Percentiles rank a stretch among this genome's conserved stretches.
Conservation (phyloP, 768 basidiomycete genomes). For the Mrakia gelida region DNA sequence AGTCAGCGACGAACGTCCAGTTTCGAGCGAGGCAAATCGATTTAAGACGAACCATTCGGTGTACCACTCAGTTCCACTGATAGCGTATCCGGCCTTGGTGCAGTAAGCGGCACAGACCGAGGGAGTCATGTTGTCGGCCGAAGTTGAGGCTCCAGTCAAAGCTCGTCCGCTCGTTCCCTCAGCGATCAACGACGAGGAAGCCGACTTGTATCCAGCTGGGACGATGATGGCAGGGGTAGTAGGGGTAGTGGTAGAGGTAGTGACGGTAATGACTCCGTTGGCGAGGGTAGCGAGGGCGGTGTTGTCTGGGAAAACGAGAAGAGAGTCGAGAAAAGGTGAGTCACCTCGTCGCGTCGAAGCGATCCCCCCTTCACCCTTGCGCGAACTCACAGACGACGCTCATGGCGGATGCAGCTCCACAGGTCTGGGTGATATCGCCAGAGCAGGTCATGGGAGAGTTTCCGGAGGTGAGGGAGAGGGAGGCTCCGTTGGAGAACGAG, state of each 20-base stretch:
- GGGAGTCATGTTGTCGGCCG: neutral
- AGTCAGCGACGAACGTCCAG: too few species aligned
- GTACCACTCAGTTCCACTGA: slow-evolving; percentile 16
- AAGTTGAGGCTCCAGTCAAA: too few species aligned
- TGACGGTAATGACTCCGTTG: neutral
- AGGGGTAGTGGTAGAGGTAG: too few species aligned
- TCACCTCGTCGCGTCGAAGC: too few species aligned
- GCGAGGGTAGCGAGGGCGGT: neutral
- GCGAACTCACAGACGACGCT: neutral
- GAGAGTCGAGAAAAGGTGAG: neutral
- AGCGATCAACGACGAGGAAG: too few species aligned
- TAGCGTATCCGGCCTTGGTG: neutral
- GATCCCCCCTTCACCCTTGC: too few species aligned
- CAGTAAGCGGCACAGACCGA: slow-evolving; percentile 1
- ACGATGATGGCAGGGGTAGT: too few species aligned
- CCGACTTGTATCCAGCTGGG: too few species aligned
- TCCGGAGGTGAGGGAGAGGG: neutral
- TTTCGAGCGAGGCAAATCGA: too few species aligned
- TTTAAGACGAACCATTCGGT: neutral
- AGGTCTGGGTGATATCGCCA: slow-evolving; percentile 48
- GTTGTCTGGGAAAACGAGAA: neutral
- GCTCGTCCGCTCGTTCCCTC: too few species aligned
- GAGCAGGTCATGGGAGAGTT: slow-evolving; percentile 33
- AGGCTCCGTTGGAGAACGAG: slow-evolving; percentile 2
- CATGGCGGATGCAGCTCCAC: neutral